A percentile compares a stretch with the other conserved stretches of the same genome.
Evolutionary conservation across 1,139 yeast species (phyloP).

Genomic region (Geotrichum klebahnii): DNA sequence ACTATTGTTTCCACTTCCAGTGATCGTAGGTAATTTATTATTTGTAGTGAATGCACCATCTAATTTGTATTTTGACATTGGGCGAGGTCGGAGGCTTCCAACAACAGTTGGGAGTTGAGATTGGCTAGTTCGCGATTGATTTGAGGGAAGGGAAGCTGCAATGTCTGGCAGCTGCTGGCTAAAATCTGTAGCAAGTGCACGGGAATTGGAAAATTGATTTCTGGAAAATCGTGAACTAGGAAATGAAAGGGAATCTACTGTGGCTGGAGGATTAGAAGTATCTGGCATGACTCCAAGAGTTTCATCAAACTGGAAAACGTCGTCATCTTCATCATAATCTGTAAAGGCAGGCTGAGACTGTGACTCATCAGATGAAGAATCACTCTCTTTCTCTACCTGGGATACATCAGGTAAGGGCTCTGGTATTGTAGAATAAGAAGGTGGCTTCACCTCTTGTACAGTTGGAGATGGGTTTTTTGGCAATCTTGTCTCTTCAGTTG

Average conservation of each 20-base stretch:
- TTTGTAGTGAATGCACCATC: neutral
- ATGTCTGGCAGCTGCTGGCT: neutral
- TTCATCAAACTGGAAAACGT: constrained; percentile 22
- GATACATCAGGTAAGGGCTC: neutral
- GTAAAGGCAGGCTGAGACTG: neutral
- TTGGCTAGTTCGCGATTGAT: constrained; percentile 17
- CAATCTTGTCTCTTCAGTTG: too few species aligned
- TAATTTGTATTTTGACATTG: constrained; percentile 14
- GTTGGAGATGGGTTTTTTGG: too few species aligned
- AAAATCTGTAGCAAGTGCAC: constrained; percentile 4
- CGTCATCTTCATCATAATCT: constrained; percentile 20
- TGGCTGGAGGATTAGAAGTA: neutral
- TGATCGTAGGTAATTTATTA: neutral
- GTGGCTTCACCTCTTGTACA: too few species aligned
- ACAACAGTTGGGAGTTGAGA: constrained; percentile 21
- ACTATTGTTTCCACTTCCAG: constrained; percentile 4
- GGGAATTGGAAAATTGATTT: constrained; percentile 4
- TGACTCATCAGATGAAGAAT: constrained; percentile 14
- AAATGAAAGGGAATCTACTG: constrained; percentile 1
- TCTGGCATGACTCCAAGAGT: constrained; percentile 16
- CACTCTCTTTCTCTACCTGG: neutral
- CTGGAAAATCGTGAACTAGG: neutral
- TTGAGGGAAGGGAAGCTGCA: constrained; percentile 20
- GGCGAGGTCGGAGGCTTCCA: constrained; percentile 19
- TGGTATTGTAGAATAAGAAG: neutral